Base-by-base conservation (phyloP, 1,139 yeast species). In the Arxiozyma slooffiae region DNA sequence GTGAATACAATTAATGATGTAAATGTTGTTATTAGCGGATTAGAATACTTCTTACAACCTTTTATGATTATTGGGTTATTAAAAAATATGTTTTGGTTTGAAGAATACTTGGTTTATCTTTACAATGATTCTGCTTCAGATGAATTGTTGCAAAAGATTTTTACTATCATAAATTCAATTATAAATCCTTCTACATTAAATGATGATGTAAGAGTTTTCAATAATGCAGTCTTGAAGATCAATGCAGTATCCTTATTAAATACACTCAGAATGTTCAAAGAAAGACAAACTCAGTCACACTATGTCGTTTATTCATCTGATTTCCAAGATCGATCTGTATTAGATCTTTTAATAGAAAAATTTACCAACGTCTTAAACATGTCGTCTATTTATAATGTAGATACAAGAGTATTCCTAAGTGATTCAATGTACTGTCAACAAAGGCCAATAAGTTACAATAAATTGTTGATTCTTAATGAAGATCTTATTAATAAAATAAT, bases 11-110 rank as follows among this genome's bases (percentile, higher is more conserved):
- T 78, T 20, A 73, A 86, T 7, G 81, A 63, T 48, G 48, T 61
- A 2, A 52, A 58, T 16, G 58, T 52, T 36, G 50, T 61, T 4
- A 70, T 72, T 36, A 80, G 80, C 37, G 88, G 87, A 0, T 68
- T 82, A 23, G 88, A 82, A 57, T 81, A 81, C 57, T 79, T 82
- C 54, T 67, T 79, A 47, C 85, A 82, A 55, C 83, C 85, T 1
- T 79, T 80, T 53, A 53, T 66, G 60, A 47, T 63, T 1, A 52
- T 63, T 30, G 67, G 69, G 7, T 49, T 64, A 38, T 57, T 66
- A 9, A 65, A 64, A 39, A 59, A 63, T 11, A 55, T 62, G 23
- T 64, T 55, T 48, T 64, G 67, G 67, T 43, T 64, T 26, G 65
- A 63, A 41, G 57, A 61, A 26, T 63, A 60, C 47, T 49, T 66